Evolutionary conservation across 2,329 filamentous ascomycete genomes (phyloP).

Genomic region (Endocalyx cinctus): DNA sequence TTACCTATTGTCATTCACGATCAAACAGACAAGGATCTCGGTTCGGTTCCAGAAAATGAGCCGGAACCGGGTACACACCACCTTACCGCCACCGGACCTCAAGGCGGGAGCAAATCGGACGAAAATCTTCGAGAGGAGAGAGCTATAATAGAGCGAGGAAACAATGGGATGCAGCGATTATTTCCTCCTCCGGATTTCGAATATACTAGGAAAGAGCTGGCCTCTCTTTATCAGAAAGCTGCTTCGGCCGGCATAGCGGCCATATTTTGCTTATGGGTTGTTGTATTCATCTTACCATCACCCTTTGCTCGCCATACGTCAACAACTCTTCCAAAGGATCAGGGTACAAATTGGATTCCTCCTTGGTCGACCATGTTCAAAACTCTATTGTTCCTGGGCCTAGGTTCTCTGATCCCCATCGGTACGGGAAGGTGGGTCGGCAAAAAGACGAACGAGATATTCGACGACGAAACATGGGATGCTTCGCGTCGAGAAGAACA

Average conservation of each 20-base stretch:
- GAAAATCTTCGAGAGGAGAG: slow-evolving; percentile 33
- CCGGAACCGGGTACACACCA: slow-evolving; percentile 31
- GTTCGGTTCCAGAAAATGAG: slow-evolving; percentile 31
- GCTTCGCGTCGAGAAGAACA: slow-evolving; percentile 52
- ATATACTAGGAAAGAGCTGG: slow-evolving; percentile 30
- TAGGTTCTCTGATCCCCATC: slow-evolving; percentile 29
- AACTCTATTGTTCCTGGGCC: slow-evolving; percentile 18
- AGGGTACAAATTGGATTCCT: slow-evolving; percentile 6
- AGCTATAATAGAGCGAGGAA: slow-evolving; percentile 29
- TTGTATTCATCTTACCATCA: slow-evolving; percentile 18
- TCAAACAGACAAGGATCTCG: slow-evolving; percentile 58
- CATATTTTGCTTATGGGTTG: slow-evolving; percentile 23
- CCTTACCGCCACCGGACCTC: slow-evolving; percentile 33
- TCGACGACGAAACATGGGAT: slow-evolving; percentile 68
- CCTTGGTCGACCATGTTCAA: slow-evolving; percentile 16
- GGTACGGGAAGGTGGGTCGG: slow-evolving; percentile 55
- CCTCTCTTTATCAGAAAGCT: slow-evolving; percentile 27
- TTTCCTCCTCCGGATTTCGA: slow-evolving; percentile 48
- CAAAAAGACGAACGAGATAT: slow-evolving; percentile 57
- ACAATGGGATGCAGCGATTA: slow-evolving; percentile 37
- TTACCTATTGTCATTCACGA: slow-evolving; percentile 65
- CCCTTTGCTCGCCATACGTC: slow-evolving; percentile 13
- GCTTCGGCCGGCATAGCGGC: slow-evolving; percentile 32
- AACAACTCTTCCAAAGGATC: slow-evolving; percentile 1
- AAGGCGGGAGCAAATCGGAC: slow-evolving; percentile 34